Base-by-base conservation (phyloP, 2,329 filamentous ascomycete genomes). In the Coleophoma crateriformis region DNA sequence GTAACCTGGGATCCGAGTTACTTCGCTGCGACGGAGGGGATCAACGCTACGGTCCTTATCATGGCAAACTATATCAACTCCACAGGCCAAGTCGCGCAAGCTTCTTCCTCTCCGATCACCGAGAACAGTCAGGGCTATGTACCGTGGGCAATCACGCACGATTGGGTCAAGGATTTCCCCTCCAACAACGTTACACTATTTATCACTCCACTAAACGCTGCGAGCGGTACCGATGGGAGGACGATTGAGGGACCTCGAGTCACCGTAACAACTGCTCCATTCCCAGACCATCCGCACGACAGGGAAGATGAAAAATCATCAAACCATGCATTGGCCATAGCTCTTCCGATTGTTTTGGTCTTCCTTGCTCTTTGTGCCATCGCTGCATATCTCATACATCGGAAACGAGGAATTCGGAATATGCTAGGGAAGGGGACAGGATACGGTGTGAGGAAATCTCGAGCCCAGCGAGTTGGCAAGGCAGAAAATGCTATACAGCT, bases 1-100 rank as follows among this genome's bases (percentile, higher is more conserved):
- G 61, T 64, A 27, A 64, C 61, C 8, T 64, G 62, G 62, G 61
- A 64, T 37, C 52, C 55, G 4, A 53, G 45, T 17, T 62, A 52
- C 45, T 60, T 60, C 34, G 32, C 54, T 7, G 32, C 47, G 15
- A 56, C 54, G 38, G 11, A 44, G n/a, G 17, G 20, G 1, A 22
- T 32, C 11, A 64, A 64, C 37, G 47, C 51, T 4, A 56, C 58
- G 2, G 50, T 63, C n/a, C 45, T 59, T 6, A 43, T 64, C 22
- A 51, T 58, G 22, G 62, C 53, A 17, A 62, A 64, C 44, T 64
- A 61, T 38, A 48, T 61, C 4, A 63, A 64, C 50, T 41, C 54
- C 5, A 57, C 59, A 2, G 53, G 48, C 4, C 55, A 56, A 8
- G 61, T 61, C 1, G 44, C 50, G n/a, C 55, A 62, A 47, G 61